Evolutionary conservation across 345 rosid species (phyloP).

Genomic region (Pistacia integerrima): DNA sequence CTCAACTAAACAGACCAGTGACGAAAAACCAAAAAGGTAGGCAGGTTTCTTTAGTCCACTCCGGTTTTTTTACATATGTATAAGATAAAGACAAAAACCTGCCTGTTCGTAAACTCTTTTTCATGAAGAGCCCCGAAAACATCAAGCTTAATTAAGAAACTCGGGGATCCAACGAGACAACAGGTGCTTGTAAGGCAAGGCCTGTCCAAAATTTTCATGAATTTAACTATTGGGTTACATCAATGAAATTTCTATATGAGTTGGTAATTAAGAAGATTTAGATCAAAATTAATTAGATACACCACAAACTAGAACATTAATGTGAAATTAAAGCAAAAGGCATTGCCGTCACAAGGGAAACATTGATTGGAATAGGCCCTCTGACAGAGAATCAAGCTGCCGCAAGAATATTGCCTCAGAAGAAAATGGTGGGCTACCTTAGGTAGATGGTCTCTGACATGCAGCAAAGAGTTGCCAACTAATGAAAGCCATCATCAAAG

Average conservation of each 20-base stretch:
- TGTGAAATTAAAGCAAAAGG: background rate
- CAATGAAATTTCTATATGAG: background rate
- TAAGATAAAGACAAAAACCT: no score
- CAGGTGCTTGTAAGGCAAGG: background rate
- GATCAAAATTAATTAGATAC: slow-evolving; percentile 3
- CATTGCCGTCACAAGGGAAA: background rate
- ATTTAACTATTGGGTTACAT: background rate
- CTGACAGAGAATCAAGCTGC: background rate
- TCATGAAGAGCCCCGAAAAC: background rate
- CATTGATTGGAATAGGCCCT: background rate
- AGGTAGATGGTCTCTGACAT: slow-evolving; percentile 81
- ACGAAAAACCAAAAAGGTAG: no score
- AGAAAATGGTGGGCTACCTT: slow-evolving; percentile 27
- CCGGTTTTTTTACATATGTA: no score
- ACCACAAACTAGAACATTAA: background rate
- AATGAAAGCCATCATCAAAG: slow-evolving; percentile 79
- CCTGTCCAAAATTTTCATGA: background rate
- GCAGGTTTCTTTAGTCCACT: no score
- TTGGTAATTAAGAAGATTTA: background rate
- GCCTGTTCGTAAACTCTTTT: background rate
- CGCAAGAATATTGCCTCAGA: background rate
- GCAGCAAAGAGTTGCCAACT: slow-evolving; percentile 91
- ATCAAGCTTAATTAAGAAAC: background rate
- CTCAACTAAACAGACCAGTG: no score
- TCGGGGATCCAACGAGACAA: background rate